A percentile compares a stretch with the other conserved stretches of the same genome.
Conservation (phyloP, 108 stramenopile species). For the Fragilariopsis cylindrus region DNA sequence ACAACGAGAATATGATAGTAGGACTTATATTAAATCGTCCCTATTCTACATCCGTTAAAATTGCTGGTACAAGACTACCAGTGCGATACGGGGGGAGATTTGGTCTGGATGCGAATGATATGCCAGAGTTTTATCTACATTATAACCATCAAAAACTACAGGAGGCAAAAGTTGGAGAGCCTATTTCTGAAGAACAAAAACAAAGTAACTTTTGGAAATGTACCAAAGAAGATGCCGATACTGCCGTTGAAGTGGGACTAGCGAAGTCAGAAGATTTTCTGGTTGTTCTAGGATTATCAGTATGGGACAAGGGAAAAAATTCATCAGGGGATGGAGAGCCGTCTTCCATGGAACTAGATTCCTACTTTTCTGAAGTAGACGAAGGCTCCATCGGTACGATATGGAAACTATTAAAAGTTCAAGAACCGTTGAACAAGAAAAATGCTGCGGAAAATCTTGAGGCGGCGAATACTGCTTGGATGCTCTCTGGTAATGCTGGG, state of each 20-base stretch:
- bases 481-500: slow-evolving; percentile 13
- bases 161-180: slow-evolving; percentile 53
- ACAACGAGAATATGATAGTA: slow-evolving; percentile 60
- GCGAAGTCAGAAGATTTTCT: slow-evolving; percentile 70
- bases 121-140: slow-evolving; percentile 72
- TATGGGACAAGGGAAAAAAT: slow-evolving; percentile 61
- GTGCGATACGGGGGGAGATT: slow-evolving; percentile 80
- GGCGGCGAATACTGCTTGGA: slow-evolving; percentile 53
- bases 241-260: slow-evolving; percentile 55
- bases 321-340: slow-evolving; percentile 44
- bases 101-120: slow-evolving; percentile 55
- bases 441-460: slow-evolving; percentile 49
- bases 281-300: slow-evolving; percentile 53
- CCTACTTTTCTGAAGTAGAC: slow-evolving; percentile 65
- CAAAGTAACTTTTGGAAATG: slow-evolving; percentile 58
- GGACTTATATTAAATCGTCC: slow-evolving; percentile 80
- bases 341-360: slow-evolving; percentile 46
- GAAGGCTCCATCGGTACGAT: slow-evolving; percentile 36
- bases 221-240: slow-evolving; percentile 55
- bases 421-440: slow-evolving; percentile 51
- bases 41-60: slow-evolving; percentile 46
- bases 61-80: slow-evolving; percentile 32
- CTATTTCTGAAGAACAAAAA: slow-evolving; percentile 35
- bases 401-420: slow-evolving; percentile 51
- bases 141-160: slow-evolving; percentile 47